These are phyloP conservation scores for Silene coronaria DNA, from an alignment of 179 eudicot genomes.

Conservation along the genomic window DNA sequence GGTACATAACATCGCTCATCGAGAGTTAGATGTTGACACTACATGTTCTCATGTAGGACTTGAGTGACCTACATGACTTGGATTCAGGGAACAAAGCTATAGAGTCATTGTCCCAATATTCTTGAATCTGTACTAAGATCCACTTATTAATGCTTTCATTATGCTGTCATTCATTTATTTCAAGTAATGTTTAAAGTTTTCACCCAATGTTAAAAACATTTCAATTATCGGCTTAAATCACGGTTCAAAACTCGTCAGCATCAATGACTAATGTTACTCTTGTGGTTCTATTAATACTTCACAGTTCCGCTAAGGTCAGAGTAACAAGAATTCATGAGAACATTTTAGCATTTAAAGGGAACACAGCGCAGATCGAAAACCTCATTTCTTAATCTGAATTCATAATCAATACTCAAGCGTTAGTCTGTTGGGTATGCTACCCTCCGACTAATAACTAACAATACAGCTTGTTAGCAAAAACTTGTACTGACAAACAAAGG, in stretches of 20 bases:
- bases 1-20: no score
- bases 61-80: constrained; percentile 6
- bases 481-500: neutral
- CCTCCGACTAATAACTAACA: constrained; percentile 10
- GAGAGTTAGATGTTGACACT: constrained; percentile 11
- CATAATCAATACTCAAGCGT: constrained; percentile 9
- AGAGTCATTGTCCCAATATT: neutral
- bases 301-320: no score
- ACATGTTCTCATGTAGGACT: constrained; percentile 14
- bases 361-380: constrained; percentile 5
- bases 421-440: constrained; percentile 11
- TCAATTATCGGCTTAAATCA: neutral
- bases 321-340: no score
- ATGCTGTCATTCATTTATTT: neutral
- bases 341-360: neutral
- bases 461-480: constrained; percentile 12
- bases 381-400: neutral
- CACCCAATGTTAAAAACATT: no score
- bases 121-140: neutral
- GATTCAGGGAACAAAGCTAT: neutral
- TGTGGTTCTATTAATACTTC: no score
- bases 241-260: neutral
- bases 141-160: neutral
- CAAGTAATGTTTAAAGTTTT: neutral
- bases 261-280: no score